Percentiles rank a stretch among this genome's conserved stretches.
phyloP scores from a whole-genome alignment of 139 green algal species.

The Microglena sp. region DNA sequence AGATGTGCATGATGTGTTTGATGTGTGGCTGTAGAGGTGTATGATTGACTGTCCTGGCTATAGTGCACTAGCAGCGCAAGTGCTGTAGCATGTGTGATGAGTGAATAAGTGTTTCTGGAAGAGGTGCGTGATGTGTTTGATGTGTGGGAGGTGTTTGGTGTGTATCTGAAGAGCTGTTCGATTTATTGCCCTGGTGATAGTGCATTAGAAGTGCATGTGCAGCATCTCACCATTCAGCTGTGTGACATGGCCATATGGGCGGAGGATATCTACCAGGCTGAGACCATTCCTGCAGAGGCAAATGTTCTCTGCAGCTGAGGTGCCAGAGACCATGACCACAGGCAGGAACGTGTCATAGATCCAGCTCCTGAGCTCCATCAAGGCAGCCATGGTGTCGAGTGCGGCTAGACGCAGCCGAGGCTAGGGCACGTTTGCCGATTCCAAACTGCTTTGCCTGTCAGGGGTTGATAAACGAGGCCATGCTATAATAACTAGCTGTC shows the following conservation, averaged over 20 bases:
- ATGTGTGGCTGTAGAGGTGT: no score
- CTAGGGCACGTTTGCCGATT: no score
- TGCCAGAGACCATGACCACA: conserved; percentile 49
- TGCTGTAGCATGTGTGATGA: background rate
- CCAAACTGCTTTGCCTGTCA: no score
- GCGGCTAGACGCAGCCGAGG: no score
- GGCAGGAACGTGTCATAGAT: conserved; percentile 37
- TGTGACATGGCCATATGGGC: conserved; percentile 49
- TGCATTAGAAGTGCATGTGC: background rate
- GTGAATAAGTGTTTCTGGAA: background rate
- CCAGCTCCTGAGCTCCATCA: conserved; percentile 13
- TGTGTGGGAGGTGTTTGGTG: no score
- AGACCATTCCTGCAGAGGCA: conserved; percentile 48
- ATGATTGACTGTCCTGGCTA: no score
- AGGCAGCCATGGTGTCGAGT: background rate
- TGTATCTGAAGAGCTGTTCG: background rate
- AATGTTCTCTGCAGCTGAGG: conserved; percentile 43
- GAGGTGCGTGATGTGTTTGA: no score
- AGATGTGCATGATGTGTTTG: no score
- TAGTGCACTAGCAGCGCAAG: background rate
- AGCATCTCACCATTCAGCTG: conserved; percentile 58
- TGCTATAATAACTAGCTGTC: no score
- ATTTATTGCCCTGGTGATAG: background rate
- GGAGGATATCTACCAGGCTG: conserved; percentile 60
- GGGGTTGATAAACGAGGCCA: no score